Evolutionary conservation across 148 eudicot genomes (phyloP).

Genomic region (Spergularia marina): DNA sequence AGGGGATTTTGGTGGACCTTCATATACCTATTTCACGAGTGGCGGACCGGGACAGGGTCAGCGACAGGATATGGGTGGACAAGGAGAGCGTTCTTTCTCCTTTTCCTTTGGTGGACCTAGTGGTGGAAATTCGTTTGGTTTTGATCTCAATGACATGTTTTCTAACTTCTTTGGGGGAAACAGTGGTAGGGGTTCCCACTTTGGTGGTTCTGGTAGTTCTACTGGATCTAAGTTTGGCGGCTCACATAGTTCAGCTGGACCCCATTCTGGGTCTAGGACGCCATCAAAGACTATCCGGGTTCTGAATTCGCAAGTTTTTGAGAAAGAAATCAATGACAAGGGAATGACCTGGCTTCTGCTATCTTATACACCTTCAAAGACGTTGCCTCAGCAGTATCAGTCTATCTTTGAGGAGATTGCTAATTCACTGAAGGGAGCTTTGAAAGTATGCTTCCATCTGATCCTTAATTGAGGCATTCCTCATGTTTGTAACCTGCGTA

Average conservation of each 20-base stretch:
- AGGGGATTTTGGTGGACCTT: conserved; percentile 49
- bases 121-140: conserved; percentile 55
- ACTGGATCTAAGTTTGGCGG: conserved; percentile 54
- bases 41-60: conserved; percentile 72
- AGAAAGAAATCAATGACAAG: conserved; percentile 67
- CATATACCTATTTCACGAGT: conserved; percentile 53
- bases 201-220: conserved; percentile 59
- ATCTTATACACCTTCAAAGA: conserved; percentile 45
- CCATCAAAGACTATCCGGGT: conserved; percentile 43
- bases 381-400: conserved; percentile 46
- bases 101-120: conserved; percentile 86
- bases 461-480: not conserved
- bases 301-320: conserved; percentile 51
- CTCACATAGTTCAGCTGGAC: conserved; percentile 49
- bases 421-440: conserved; percentile 62
- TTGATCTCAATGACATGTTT: conserved; percentile 75
- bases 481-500: not conserved
- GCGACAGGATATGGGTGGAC: conserved; percentile 79
- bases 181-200: conserved; percentile 51
- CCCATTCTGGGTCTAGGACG: conserved; percentile 41
- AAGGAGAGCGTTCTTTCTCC: conserved; percentile 64
- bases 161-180: conserved; percentile 74
- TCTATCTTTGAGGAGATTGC: conserved; percentile 57
- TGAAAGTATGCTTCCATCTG: conserved; percentile 46
- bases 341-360: conserved; percentile 82